Conservation (phyloP, 2,329 filamentous ascomycete genomes). For the Calonectria hawksworthii region DNA sequence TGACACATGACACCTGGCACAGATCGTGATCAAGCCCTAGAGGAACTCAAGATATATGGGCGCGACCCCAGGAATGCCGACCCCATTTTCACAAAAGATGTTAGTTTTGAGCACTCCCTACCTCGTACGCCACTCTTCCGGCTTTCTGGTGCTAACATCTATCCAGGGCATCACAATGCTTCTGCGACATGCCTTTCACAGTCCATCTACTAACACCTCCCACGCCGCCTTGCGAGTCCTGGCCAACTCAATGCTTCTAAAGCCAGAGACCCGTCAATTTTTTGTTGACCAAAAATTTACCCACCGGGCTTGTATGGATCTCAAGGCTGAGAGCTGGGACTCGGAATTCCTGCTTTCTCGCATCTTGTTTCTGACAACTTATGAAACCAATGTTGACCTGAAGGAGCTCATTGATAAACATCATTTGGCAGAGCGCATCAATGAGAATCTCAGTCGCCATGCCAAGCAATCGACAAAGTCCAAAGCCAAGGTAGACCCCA, state of each 20-base stretch:
- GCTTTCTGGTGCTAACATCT: conserved; percentile 24
- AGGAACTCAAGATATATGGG: conserved; percentile 77
- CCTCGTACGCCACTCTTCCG: not conserved
- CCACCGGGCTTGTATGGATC: conserved; percentile 75
- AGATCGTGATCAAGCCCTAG: conserved; percentile 75
- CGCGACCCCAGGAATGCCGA: conserved; percentile 80
- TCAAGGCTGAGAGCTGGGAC: conserved; percentile 82
- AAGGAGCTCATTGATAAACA: conserved; percentile 61
- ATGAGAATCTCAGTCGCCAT: conserved; percentile 79
- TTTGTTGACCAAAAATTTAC: conserved; percentile 63
- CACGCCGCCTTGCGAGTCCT: conserved; percentile 85
- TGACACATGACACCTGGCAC: conserved; percentile 35
- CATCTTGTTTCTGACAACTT: conserved; percentile 60
- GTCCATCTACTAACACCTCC: conserved; percentile 72
- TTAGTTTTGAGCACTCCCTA: conserved; percentile 53
- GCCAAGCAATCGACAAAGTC: conserved; percentile 59
- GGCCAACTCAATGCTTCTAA: conserved; percentile 79
- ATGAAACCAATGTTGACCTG: conserved; percentile 64
- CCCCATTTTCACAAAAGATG: conserved; percentile 87
- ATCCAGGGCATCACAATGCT: conserved; percentile 81
- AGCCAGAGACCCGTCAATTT: conserved; percentile 59
- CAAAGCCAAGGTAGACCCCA: conserved; percentile 61
- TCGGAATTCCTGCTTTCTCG: conserved; percentile 83
- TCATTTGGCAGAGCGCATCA: conserved; percentile 69
- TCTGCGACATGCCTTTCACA: conserved; percentile 80